Conservation (phyloP, 768 basidiomycete species). For the Tylopilus vinaceipallidus region DNA sequence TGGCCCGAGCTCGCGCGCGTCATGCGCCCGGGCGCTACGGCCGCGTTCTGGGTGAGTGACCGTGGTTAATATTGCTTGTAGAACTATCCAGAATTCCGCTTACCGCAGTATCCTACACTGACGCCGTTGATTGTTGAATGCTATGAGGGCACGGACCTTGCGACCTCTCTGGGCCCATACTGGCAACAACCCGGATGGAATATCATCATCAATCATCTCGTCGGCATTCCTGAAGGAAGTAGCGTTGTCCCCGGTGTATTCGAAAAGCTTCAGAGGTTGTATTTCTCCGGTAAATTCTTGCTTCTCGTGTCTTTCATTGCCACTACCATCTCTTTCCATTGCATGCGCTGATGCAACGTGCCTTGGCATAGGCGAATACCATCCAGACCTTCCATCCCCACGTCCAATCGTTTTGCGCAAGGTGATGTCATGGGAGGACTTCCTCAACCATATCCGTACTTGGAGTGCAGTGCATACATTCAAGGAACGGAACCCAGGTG, state of each 20-base stretch:
- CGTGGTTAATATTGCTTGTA: background rate
- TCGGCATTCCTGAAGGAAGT: background rate
- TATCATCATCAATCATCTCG: background rate
- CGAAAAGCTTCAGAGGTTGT: conserved; percentile 48
- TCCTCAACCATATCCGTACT: conserved; percentile 68
- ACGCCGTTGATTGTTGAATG: conserved; percentile 5
- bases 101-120: background rate
- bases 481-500: conserved; percentile 60
- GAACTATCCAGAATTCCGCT: conserved; percentile 9
- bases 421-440: conserved; percentile 60
- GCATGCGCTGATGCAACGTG: too few species aligned
- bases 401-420: conserved; percentile 51
- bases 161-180: conserved; percentile 2
- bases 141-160: background rate
- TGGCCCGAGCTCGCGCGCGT: conserved; percentile 69
- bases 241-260: conserved; percentile 16
- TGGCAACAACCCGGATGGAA: conserved; percentile 8
- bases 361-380: conserved; percentile 37
- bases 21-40: conserved; percentile 59
- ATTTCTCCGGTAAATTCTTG: conserved; percentile 50
- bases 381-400: conserved; percentile 36
- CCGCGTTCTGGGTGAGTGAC: conserved; percentile 64
- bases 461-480: conserved; percentile 70
- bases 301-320: background rate
- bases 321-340: background rate